Evolutionary conservation across 1,284 basidiomycete species (phyloP).

Genomic region (Salmacisia buchloeana): DNA sequence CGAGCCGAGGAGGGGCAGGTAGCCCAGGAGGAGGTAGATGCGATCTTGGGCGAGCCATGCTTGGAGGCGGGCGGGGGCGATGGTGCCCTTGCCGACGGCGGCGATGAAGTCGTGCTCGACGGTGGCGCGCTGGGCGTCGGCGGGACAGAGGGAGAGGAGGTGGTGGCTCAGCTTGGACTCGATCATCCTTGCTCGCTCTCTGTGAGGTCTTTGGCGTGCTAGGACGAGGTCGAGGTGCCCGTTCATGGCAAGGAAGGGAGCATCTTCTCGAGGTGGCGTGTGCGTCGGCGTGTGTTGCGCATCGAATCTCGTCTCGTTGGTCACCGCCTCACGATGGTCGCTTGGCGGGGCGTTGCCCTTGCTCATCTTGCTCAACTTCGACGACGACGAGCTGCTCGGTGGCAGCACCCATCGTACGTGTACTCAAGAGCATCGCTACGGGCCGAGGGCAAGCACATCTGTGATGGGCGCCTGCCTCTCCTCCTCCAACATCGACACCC

Average conservation of each 20-base stretch:
- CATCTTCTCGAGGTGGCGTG: too few species aligned
- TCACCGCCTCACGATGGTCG: too few species aligned
- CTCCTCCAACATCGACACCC: conserved; percentile 1
- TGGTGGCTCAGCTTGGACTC: conserved; percentile 9
- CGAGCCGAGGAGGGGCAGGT: conserved; percentile 12
- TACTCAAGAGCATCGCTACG: too few species aligned
- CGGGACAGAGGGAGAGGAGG: conserved; percentile 5
- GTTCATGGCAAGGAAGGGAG: too few species aligned
- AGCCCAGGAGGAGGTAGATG: conserved; percentile 16
- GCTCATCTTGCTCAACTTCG: background rate
- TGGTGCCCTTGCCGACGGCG: conserved; percentile 6
- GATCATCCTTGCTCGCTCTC: background rate
- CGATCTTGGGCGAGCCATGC: conserved; percentile 24
- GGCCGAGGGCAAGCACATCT: background rate
- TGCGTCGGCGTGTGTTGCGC: too few species aligned
- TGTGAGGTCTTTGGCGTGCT: background rate
- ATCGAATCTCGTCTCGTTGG: too few species aligned
- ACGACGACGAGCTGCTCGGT: background rate
- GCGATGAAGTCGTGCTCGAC: conserved; percentile 13
- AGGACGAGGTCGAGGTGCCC: background rate
- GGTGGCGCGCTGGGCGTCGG: conserved; percentile 7
- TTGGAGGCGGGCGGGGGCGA: conserved; percentile 7
- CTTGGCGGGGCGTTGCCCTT: background rate
- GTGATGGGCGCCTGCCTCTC: conserved; percentile 2
- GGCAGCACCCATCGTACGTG: too few species aligned